phyloP scores from a whole-genome alignment of 179 eudicot genomes.

The Silene noctiflora region DNA sequence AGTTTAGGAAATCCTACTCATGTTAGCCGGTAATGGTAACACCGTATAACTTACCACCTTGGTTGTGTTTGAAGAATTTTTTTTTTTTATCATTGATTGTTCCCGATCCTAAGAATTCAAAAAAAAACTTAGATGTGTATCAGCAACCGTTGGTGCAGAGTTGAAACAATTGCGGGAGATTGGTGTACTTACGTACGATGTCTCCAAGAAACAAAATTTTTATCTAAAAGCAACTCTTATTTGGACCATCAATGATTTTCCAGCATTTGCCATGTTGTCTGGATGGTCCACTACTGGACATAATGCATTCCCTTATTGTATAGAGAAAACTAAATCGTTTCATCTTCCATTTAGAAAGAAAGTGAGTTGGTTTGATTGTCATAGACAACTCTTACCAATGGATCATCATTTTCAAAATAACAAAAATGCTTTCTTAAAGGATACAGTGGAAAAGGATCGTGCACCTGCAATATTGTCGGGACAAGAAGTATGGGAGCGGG shows the following conservation, averaged over 20 bases:
- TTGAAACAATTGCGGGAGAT: not conserved
- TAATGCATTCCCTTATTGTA: not conserved
- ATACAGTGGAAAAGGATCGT: not conserved
- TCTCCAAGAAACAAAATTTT: not conserved
- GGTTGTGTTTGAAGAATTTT: conserved; percentile 12
- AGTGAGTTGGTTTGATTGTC: not conserved
- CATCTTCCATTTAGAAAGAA: not conserved
- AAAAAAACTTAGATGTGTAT: not conserved
- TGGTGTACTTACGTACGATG: not conserved
- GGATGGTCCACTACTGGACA: not conserved
- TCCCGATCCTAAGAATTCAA: not conserved
- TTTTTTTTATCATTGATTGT: not conserved
- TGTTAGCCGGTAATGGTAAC: conserved; percentile 22
- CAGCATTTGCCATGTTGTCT: not conserved
- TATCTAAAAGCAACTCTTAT: not conserved
- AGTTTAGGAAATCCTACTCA: not conserved
- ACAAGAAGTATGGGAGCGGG: too few relatives aligned
- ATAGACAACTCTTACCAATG: not conserved
- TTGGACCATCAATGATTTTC: not conserved
- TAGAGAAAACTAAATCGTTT: not conserved
- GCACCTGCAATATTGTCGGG: not conserved
- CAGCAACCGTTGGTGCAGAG: not conserved
- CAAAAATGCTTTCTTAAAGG: not conserved
- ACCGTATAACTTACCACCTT: conserved; percentile 26
- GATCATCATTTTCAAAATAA: not conserved